A percentile compares a stretch with the other conserved stretches of the same genome.
Conservation (phyloP, 352 stramenopile genomes). For the Discostella stelligera region DNA sequence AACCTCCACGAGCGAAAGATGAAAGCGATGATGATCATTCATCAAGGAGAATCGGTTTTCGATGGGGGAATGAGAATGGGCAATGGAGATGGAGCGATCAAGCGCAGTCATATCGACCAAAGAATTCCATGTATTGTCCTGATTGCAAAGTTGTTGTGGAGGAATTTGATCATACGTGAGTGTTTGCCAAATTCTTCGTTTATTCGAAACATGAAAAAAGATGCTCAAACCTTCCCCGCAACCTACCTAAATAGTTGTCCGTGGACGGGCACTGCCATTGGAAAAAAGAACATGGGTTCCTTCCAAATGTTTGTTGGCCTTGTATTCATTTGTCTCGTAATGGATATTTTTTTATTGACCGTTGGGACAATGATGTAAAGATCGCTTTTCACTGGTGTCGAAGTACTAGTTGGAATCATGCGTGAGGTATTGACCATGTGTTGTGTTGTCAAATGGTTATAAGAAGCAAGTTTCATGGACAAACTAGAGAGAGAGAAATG, state of each 20-base stretch:
- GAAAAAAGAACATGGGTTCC: constrained; percentile 72
- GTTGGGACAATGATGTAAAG: too few species aligned
- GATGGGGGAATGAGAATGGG: constrained; percentile 26
- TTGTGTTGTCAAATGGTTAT: too few species aligned
- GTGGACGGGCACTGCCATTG: constrained; percentile 83
- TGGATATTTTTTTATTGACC: too few species aligned
- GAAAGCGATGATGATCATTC: constrained; percentile 11
- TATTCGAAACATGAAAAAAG: not conserved
- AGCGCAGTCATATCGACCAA: constrained; percentile 75
- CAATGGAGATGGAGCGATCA: constrained; percentile 81
- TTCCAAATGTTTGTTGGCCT: constrained; percentile 77
- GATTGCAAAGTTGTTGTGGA: constrained; percentile 80
- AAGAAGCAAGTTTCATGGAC: too few species aligned
- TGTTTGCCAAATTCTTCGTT: constrained; percentile 12
- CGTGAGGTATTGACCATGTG: too few species aligned
- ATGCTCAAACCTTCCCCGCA: not conserved
- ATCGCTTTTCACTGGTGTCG: too few species aligned
- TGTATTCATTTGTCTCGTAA: too few species aligned
- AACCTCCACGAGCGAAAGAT: constrained; percentile 43
- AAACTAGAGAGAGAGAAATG: too few species aligned
- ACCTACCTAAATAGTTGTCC: constrained; percentile 55
- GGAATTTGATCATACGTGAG: constrained; percentile 84
- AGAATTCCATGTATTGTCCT: constrained; percentile 72
- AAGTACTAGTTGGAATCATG: too few species aligned
- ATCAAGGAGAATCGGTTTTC: constrained; percentile 32